Evolutionary conservation across 257 asterid genomes (phyloP), one percentile per base, ranked within the genome.

Genomic region (Forsythia suspensa): DNA sequence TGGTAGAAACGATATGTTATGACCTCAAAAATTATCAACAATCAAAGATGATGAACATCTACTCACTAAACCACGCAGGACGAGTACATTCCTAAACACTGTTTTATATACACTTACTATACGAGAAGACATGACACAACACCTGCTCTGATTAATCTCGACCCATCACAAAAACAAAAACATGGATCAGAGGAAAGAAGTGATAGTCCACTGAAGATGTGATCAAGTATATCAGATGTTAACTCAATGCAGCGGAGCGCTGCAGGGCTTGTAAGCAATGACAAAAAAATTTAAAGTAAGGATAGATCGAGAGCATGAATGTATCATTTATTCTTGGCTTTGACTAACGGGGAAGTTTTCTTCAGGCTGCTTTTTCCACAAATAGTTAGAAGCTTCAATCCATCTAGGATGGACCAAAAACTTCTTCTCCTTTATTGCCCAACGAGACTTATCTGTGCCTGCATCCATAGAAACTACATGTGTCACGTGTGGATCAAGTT

Each of bases 361-460:
- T 87, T 94, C 98, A 0, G 97, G 90, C 72, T 87, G 95, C 88
- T 78, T 92, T 80, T 78, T 76, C 97, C 97, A 94, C 43, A 85
- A 61, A 82, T 84, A 92, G 71, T 86, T 86, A 78, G 94, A 84
- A 76, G 98, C 95, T 70, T 92, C 94, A 51, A 92, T 83, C 98
- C 98, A 92, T 48, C 79, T 76, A 0, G 98, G 96, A 81, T 82
- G 87, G 36, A 94, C 97, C 81, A 94, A 78, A 84, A 84, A 87
- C 66, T 84, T 92, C 55, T 89, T 80, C 78, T 92, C 85, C 61
- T 10, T 79, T 70, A 81, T 55, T 0, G 97, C 97, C 94, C 91
- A 86, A 9, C 80, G 91, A 8, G 98, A 90, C 79, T 90, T 89
- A 36, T 88, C 90, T 7, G 96, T 90, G 74, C 95, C 92, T 5